Evolutionary conservation across 192 early-diverging fungal species (phyloP).

Genomic region (Phlyctochytrium arcticum): DNA sequence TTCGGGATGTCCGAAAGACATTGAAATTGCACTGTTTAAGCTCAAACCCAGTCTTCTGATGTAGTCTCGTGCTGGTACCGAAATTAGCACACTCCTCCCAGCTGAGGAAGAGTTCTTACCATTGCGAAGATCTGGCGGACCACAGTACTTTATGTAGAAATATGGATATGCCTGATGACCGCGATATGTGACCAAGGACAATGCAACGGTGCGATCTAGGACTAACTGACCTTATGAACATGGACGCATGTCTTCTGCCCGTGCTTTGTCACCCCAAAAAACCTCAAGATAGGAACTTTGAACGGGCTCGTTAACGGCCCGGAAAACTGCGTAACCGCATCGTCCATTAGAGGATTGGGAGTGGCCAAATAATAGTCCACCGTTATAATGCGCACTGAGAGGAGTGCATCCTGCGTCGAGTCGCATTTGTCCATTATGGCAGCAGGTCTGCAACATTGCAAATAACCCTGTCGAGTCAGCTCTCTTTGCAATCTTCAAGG

Average conservation of each 20-base stretch:
- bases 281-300: constrained; percentile 69
- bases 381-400: constrained; percentile 53
- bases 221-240: constrained; percentile 65
- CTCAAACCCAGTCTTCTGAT: constrained; percentile 55
- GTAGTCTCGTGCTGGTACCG: constrained; percentile 30
- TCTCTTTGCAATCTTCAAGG: too few relatives aligned
- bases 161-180: constrained; percentile 71
- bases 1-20: constrained; percentile 23
- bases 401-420: background rate
- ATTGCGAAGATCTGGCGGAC: constrained; percentile 23
- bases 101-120: background rate
- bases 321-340: constrained; percentile 5
- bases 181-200: too few relatives aligned
- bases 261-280: constrained; percentile 69
- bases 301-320: background rate
- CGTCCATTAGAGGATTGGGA: constrained; percentile 17
- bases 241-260: constrained; percentile 80
- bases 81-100: background rate
- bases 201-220: background rate
- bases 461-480: too few relatives aligned
- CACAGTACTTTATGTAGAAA: constrained; percentile 71
- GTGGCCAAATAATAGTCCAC: constrained; percentile 59
- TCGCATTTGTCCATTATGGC: too few relatives aligned
- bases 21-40: constrained; percentile 66
- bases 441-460: too few relatives aligned